Base-by-base conservation (phyloP, 2,329 filamentous ascomycete species). In the Sodiomyces alkalinus region DNA sequence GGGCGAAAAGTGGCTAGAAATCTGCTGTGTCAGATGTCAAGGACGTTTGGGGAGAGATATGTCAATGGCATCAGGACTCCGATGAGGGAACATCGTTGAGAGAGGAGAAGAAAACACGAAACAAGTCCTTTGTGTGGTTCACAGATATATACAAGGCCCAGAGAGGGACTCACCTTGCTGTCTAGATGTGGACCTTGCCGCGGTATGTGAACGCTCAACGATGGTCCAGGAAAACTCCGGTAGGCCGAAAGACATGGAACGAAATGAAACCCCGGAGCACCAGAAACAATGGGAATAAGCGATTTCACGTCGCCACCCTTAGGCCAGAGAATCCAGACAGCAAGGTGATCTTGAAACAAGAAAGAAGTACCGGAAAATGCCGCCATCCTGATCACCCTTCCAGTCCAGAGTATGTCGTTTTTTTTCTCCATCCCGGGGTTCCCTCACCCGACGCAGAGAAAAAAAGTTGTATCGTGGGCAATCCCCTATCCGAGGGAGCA, bases 81-180 rank as follows among this genome's bases (percentile, higher is more conserved):
- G 19, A 17, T n/a, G 19, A 17, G 27, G n/a, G n/a, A n/a, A n/a
- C n/a, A n/a, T n/a, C n/a, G n/a, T n/a, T n/a, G 17, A 17, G 23
- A 25, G 14, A 14, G 23, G 14, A 12, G 15, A 13, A 17, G 14
- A 16, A 29, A n/a, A 12, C 30, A 26, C 30, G 17, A 17, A 28
- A 9, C 23, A 19, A 30, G 19, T 20, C 27, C 28, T 28, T 17
- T 18, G 12, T 7, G 18, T 22, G 22, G 20, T 30, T 27, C 30
- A 29, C 17, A 24, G 28, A 16, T 33, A 34, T 34, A 17, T 34
- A 36, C 34, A 38, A 22, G 28, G 8, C 30, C 32, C 33, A 28
- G 20, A 21, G 11, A 20, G n/a, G n/a, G n/a, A 38, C 36, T 38
- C 32, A 38, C 36, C 36, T 37, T 32, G 32, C 36, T 38, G 36